Conservation (phyloP, 805 yeast genomes). For the Yueomyces sinensis region DNA sequence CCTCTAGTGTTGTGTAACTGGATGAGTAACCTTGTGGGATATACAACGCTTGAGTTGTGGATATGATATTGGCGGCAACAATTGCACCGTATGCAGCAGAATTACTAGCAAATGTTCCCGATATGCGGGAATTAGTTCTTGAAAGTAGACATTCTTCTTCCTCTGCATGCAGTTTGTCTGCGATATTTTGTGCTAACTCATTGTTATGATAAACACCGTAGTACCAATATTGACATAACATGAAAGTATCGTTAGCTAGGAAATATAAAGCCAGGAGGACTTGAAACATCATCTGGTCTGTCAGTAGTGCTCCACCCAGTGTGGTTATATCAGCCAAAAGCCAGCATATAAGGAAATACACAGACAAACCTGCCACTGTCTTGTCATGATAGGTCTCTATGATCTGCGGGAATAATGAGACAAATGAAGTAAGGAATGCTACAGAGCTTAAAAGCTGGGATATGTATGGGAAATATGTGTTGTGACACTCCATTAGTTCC, state of each 20-base stretch:
- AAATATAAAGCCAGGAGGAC: slow-evolving; percentile 60
- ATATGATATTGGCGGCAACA: neutral
- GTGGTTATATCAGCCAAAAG: slow-evolving; percentile 34
- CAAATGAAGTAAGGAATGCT: slow-evolving; percentile 30
- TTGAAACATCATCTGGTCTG: slow-evolving; percentile 75
- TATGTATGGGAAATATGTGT: slow-evolving; percentile 15
- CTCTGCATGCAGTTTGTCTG: neutral
- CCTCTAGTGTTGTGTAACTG: slow-evolving; percentile 6
- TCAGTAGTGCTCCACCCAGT: slow-evolving; percentile 58
- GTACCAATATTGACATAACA: slow-evolving; percentile 60
- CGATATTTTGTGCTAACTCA: slow-evolving; percentile 14
- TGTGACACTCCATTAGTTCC: slow-evolving; percentile 3
- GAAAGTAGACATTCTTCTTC: neutral
- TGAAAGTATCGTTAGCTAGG: slow-evolving; percentile 52
- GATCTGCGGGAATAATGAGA: slow-evolving; percentile 45
- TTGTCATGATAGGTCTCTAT: slow-evolving; percentile 41
- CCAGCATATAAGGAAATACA: slow-evolving; percentile 36
- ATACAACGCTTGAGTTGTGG: neutral
- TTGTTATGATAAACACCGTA: slow-evolving; percentile 32
- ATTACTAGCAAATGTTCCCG: neutral
- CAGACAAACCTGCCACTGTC: slow-evolving; percentile 49
- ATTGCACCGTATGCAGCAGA: slow-evolving; percentile 1
- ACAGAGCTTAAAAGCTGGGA: slow-evolving; percentile 31
- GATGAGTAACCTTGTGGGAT: slow-evolving; percentile 2
- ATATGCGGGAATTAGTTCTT: too few relatives aligned